These are phyloP conservation scores for Vigna reflexopilosa DNA, from an alignment of 306 rosid genomes.

Conservation along the genomic window DNA sequence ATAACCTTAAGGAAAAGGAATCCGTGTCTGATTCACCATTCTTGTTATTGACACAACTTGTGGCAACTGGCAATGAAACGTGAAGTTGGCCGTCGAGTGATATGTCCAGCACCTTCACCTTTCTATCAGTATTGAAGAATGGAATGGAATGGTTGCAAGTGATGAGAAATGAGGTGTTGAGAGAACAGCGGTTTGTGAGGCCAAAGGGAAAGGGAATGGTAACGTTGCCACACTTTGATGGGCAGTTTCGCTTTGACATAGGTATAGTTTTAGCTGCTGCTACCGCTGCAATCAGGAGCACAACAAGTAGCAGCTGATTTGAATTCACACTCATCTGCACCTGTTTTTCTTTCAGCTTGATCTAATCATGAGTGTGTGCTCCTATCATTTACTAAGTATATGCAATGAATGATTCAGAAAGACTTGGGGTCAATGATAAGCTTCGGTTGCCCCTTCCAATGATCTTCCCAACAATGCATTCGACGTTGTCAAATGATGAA, in stretches of 20 bases:
- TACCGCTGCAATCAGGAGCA: background rate
- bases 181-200: background rate
- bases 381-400: too few relatives aligned
- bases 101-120: background rate
- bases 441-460: too few relatives aligned
- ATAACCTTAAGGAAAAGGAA: accelerated
- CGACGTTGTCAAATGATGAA: too few relatives aligned
- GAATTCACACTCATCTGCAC: background rate
- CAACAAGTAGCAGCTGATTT: background rate
- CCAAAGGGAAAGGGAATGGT: conserved; percentile 47
- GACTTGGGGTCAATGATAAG: too few relatives aligned
- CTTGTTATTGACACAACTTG: background rate
- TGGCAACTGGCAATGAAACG: background rate
- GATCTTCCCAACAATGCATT: too few relatives aligned
- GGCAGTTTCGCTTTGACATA: conserved; percentile 9
- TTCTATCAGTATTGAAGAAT: background rate
- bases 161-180: background rate
- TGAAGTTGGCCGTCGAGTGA: background rate
- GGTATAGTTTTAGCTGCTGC: background rate
- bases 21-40: background rate
- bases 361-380: too few relatives aligned
- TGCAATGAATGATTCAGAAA: too few relatives aligned
- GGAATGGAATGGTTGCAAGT: background rate
- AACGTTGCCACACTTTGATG: conserved; percentile 29
- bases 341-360: background rate